Conservation (phyloP, 2,329 filamentous ascomycete genomes). For the Diaporthe ampelina region DNA sequence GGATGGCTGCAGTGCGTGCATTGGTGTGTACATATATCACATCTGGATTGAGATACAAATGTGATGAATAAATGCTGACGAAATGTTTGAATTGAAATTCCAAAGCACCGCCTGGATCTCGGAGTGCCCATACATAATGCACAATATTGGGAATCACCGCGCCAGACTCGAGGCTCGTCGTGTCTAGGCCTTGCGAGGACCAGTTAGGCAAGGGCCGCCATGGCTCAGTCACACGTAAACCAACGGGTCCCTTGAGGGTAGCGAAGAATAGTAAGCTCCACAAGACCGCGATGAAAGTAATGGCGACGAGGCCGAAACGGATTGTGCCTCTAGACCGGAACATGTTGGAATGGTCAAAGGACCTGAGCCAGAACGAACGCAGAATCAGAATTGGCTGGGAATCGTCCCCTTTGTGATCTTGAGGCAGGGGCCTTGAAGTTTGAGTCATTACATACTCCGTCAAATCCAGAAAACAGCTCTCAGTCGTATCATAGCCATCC, state of each 20-base stretch:
- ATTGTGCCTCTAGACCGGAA: not conserved
- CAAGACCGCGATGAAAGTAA: not conserved
- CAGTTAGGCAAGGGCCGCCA: not conserved
- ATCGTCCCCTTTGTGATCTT: not conserved
- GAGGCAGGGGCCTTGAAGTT: not conserved
- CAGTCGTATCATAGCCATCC: not conserved
- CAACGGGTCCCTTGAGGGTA: not conserved
- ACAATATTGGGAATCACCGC: conserved; percentile 7
- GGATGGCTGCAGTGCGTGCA: not conserved
- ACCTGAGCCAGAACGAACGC: not conserved
- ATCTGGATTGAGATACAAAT: conserved; percentile 13
- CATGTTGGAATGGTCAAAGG: not conserved
- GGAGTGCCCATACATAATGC: conserved; percentile 17
- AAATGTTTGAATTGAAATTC: conserved; percentile 20
- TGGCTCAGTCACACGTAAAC: not conserved
- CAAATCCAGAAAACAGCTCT: no score
- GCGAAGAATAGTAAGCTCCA: not conserved
- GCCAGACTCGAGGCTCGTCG: not conserved
- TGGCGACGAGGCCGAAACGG: not conserved
- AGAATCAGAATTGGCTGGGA: not conserved
- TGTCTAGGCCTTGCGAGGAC: not conserved
- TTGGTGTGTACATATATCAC: conserved; percentile 18
- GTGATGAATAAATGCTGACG: conserved; percentile 11
- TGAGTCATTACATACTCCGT: conserved; percentile 1
- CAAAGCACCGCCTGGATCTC: conserved; percentile 37